Base-by-base conservation (phyloP, 495 filamentous ascomycete species). In the Bathelium albidoporum region DNA sequence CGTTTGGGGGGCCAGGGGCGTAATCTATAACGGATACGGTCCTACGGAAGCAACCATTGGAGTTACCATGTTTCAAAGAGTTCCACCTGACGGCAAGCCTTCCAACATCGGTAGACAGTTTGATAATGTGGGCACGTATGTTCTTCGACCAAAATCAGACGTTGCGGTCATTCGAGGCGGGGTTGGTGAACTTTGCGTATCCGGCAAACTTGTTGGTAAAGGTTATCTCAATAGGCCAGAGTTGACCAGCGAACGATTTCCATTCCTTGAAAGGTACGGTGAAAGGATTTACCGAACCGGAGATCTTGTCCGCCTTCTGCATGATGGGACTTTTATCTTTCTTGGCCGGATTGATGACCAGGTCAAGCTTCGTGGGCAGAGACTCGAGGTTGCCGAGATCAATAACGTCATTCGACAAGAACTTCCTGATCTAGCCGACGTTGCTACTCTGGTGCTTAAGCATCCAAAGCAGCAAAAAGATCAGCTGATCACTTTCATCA, bases 1-100 rank as follows among this genome's bases (percentile, higher is more conserved):
- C 61, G 78, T 72, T 2, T 91, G 88, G 88, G 88, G 88, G 2
- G 75, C 78, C 2, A 73, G 75, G 11, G 74, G 69, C 11, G 83
- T 83, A 24, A 86, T 91, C n/a, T 87, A 88, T 73, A 91, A 91
- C 66, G 86, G 85, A 10, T 89, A 89, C 60, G 92, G 92, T 4
- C 92, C 92, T 1, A 96, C 91, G 0, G 92, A 97, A 71, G 85
- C 87, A 0, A 95, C 92, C 0, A 96, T 97, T 67, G 92, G 92
- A 2, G 86, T 87, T 49, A 89, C 87, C 0, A 90, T 91, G 73
- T 91, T 85, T 64, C 83, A 85, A 11, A 81, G 86, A 39, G 87
- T 96, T 39, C 85, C 85, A 1, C 67, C 73, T 24, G 84, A 84
- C 59, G 90, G 88, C 9, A 88, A 87, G 60, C 78, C 90, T 1